Evolutionary conservation across 768 basidiomycete species (phyloP).

Genomic region (Phaffia australis): DNA sequence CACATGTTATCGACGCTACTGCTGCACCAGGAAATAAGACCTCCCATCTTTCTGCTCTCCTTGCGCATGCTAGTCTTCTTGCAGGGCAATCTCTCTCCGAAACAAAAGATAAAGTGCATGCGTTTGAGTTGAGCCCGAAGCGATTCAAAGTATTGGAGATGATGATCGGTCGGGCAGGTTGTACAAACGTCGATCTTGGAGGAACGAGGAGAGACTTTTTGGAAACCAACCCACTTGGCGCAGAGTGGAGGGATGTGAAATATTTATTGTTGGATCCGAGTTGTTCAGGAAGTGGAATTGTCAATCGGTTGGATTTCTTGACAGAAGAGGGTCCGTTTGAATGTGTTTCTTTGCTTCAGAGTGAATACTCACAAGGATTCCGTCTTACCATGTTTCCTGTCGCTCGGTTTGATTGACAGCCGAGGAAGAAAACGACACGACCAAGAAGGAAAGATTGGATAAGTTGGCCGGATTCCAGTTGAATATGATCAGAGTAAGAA

Average conservation of each 20-base stretch:
- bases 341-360: neutral
- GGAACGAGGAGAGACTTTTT: constrained; percentile 55
- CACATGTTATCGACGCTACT: constrained; percentile 76
- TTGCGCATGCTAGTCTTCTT: constrained; percentile 52
- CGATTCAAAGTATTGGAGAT: constrained; percentile 70
- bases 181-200: constrained; percentile 42
- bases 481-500: constrained; percentile 52
- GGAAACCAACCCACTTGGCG: constrained; percentile 55
- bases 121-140: constrained; percentile 76
- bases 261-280: constrained; percentile 82
- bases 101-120: constrained; percentile 46
- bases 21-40: constrained; percentile 98
- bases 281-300: constrained; percentile 88
- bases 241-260: constrained; percentile 48
- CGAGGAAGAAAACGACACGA: constrained; percentile 44
- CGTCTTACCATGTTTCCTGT: neutral
- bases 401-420: constrained; percentile 36
- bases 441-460: constrained; percentile 57
- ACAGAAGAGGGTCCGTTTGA: constrained; percentile 53
- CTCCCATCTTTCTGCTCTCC: constrained; percentile 77
- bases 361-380: neutral
- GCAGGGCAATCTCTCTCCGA: neutral
- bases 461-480: constrained; percentile 83
- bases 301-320: constrained; percentile 77
- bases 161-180: constrained; percentile 78